These are phyloP conservation scores for Pleurotus citrinopileatus DNA, from an alignment of 768 basidiomycete genomes.

Conservation along the genomic window DNA sequence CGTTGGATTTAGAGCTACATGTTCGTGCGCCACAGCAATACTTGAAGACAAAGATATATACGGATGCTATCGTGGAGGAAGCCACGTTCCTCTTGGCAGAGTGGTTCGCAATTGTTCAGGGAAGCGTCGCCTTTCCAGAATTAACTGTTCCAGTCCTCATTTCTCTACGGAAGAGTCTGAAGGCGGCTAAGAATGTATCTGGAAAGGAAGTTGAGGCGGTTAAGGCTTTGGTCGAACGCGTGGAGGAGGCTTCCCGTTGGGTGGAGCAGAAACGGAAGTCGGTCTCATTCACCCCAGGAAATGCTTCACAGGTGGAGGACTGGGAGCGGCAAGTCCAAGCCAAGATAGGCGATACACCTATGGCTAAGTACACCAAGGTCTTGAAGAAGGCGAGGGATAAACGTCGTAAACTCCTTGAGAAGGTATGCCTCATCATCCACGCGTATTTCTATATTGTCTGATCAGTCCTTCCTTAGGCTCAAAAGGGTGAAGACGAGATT, in stretches of 20 bases:
- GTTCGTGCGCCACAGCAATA: slow-evolving; percentile 90
- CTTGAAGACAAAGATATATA: slow-evolving; percentile 81
- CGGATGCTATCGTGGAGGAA: slow-evolving; percentile 83
- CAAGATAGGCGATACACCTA: slow-evolving; percentile 66
- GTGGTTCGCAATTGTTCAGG: slow-evolving; percentile 77
- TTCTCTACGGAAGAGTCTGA: slow-evolving; percentile 70
- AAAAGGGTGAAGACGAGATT: slow-evolving; percentile 68
- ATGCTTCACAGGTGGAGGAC: slow-evolving; percentile 60
- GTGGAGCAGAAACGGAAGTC: slow-evolving; percentile 65
- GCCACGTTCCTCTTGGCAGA: slow-evolving; percentile 74
- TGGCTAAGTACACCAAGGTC: slow-evolving; percentile 79
- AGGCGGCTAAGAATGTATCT: slow-evolving; percentile 46
- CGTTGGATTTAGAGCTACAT: slow-evolving; percentile 83
- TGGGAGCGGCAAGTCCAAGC: slow-evolving; percentile 66
- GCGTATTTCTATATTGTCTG: slow-evolving; percentile 16
- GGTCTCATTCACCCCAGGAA: slow-evolving; percentile 75
- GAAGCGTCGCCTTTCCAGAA: slow-evolving; percentile 93
- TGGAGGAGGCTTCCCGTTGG: slow-evolving; percentile 84
- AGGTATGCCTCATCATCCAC: slow-evolving; percentile 41
- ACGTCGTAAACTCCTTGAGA: slow-evolving; percentile 65
- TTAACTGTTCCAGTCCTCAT: slow-evolving; percentile 77
- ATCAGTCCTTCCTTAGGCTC: slow-evolving; percentile 45
- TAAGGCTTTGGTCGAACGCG: slow-evolving; percentile 80
- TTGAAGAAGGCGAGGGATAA: slow-evolving; percentile 81
- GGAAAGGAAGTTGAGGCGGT: slow-evolving; percentile 60